Base-by-base conservation (phyloP, 345 rosid genomes). In the Hypericum androsaemum region DNA sequence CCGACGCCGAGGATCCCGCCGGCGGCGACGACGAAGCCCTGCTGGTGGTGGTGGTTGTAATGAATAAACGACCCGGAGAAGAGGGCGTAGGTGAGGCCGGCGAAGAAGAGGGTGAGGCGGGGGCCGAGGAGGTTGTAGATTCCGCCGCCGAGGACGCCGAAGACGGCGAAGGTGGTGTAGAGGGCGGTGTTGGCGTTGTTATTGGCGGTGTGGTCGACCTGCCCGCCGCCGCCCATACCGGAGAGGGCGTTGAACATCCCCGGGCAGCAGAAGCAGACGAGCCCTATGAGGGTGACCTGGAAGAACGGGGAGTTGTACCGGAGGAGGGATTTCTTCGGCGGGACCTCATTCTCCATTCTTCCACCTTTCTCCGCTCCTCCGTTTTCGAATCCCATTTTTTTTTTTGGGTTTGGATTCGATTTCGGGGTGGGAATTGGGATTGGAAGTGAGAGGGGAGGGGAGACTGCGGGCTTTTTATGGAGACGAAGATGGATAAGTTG, bases 221-320 rank as follows among this genome's bases (percentile, higher is more conserved):
- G 98, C 11, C 96, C 98, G 0, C 92, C 96, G 1, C 89, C 98
- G 11, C 98, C 98, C 98, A 90, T 82, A 5, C 98, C 98, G 28
- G 92, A 77, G 55, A 90, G 81, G 28, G 98, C 98, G 55, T 90
- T 90, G 74, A 87, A 90, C 89, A 90, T 90, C 1, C 95, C 95
- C 0, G 98, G 98, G 38, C 96, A 90, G 57, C 98, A 90, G 68
- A 90, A 90, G 53, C 98, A 90, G 43, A 90, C 98, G 6, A 90
- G 59, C 0, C 95, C 98, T 41, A 90, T 84, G 15, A 87, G 67
- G 50, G 50, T 51, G 8, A 90, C 82, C 58, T 90, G 98, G 3
- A 77, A 62, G 0, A 86, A 58, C 1, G 97, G 97, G 0, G 96
- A 89, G 60, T 86, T 89, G 76, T 80, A 76, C 14, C 95, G 67